A percentile compares a stretch with the other conserved stretches of the same genome.
Evolutionary conservation across 1,284 basidiomycete species (phyloP).

Genomic region (Apiotrichum mycotoxinovorans): DNA sequence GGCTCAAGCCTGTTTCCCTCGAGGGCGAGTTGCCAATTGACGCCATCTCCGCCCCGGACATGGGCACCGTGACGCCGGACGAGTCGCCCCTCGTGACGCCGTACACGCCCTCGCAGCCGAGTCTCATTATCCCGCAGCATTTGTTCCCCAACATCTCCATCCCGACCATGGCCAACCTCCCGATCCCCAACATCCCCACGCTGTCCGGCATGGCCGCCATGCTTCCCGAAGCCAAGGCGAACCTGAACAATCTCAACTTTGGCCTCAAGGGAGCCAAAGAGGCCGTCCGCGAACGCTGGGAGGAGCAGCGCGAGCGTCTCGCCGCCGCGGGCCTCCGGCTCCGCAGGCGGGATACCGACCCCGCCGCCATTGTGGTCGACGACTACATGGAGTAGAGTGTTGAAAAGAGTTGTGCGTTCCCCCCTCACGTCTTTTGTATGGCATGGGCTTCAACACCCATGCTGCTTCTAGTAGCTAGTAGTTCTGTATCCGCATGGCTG

Average conservation of each 20-base stretch:
- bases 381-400: not conserved
- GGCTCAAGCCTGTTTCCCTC: too few relatives aligned
- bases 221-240: slow-evolving; percentile 19
- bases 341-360: slow-evolving; percentile 4
- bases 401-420: too few relatives aligned
- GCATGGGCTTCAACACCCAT: not conserved
- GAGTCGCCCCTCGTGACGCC: slow-evolving; percentile 45
- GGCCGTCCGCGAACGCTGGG: slow-evolving; percentile 32
- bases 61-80: slow-evolving; percentile 30
- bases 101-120: slow-evolving; percentile 31
- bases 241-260: slow-evolving; percentile 16
- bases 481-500: too few relatives aligned
- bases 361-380: not conserved
- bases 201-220: slow-evolving; percentile 21
- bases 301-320: slow-evolving; percentile 37
- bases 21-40: not conserved
- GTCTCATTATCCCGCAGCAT: slow-evolving; percentile 23
- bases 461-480: too few relatives aligned
- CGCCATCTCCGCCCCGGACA: not conserved
- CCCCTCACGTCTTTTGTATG: not conserved
- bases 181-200: slow-evolving; percentile 21
- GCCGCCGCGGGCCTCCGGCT: slow-evolving; percentile 7
- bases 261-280: slow-evolving; percentile 31
- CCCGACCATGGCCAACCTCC: slow-evolving; percentile 16
- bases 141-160: slow-evolving; percentile 26